A percentile compares a stretch with the other conserved stretches of the same genome.
Evolutionary conservation across 345 rosid species (phyloP).

Genomic region (Orychophragmus violaceus): DNA sequence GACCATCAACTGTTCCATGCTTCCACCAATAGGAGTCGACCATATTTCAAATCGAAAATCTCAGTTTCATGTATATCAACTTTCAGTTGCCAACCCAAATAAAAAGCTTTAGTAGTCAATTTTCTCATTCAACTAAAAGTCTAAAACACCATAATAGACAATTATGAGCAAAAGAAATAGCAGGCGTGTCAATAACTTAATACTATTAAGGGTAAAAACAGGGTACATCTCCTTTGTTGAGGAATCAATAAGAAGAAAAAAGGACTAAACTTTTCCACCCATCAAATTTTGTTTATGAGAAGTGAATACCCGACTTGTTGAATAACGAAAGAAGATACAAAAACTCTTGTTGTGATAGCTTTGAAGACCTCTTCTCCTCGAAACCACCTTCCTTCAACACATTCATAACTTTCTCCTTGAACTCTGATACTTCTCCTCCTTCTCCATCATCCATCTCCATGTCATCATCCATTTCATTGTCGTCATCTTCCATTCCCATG

Average conservation of each 20-base stretch:
- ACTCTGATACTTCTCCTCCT: slow-evolving; percentile 46
- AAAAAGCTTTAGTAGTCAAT: neutral
- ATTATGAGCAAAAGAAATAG: too few relatives aligned
- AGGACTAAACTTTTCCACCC: neutral
- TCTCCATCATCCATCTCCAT: slow-evolving; percentile 48
- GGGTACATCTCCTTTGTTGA: neutral
- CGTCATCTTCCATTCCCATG: slow-evolving; percentile 46
- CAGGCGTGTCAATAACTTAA: too few relatives aligned
- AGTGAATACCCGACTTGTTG: slow-evolving; percentile 82
- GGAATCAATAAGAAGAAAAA: neutral
- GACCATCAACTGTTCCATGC: too few relatives aligned
- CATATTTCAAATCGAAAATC: too few relatives aligned
- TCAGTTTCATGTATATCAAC: too few relatives aligned
- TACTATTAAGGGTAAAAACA: neutral
- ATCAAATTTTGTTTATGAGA: slow-evolving; percentile 29
- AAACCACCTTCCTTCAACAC: slow-evolving; percentile 66
- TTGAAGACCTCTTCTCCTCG: slow-evolving; percentile 72
- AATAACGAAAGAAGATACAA: slow-evolving; percentile 69
- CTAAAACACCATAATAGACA: too few relatives aligned
- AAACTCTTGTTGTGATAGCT: slow-evolving; percentile 74
- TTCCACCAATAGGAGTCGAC: too few relatives aligned
- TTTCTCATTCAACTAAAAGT: neutral
- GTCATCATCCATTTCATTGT: slow-evolving; percentile 31
- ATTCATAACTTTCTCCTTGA: slow-evolving; percentile 56
- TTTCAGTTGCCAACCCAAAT: neutral